Evolutionary conservation across 2,329 filamentous ascomycete genomes (phyloP).

Genomic region (Blastomyces silverae): DNA sequence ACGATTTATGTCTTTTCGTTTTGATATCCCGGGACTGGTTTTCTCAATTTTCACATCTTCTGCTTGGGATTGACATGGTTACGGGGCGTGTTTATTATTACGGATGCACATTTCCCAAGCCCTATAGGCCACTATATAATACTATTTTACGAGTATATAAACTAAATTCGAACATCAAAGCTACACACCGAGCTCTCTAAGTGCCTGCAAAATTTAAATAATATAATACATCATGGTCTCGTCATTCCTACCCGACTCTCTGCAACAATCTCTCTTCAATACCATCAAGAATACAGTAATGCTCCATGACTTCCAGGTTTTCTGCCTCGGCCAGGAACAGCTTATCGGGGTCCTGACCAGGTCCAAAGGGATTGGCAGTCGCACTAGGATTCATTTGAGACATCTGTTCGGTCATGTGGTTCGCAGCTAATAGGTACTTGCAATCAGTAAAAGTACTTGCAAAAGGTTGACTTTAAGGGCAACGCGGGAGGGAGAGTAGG

Average conservation of each 20-base stretch:
- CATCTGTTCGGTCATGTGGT: slow-evolving; percentile 83
- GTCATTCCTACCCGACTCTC: slow-evolving; percentile 29
- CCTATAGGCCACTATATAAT: background rate
- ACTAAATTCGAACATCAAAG: background rate
- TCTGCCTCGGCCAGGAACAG: slow-evolving; percentile 87
- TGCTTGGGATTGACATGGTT: slow-evolving; percentile 1
- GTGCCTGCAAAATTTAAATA: background rate
- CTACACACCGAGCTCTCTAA: background rate
- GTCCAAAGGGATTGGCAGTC: slow-evolving; percentile 68
- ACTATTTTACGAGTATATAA: background rate
- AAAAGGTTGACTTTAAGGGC: background rate
- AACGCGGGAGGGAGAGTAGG: background rate
- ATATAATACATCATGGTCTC: slow-evolving; percentile 10
- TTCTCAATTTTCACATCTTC: background rate
- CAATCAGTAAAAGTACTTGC: background rate
- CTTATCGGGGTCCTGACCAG: slow-evolving; percentile 92
- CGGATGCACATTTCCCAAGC: background rate
- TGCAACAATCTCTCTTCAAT: slow-evolving; percentile 77
- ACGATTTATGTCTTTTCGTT: background rate
- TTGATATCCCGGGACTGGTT: background rate
- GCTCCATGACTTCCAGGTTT: slow-evolving; percentile 90
- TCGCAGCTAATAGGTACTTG: slow-evolving; percentile 61
- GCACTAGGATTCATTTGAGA: slow-evolving; percentile 64
- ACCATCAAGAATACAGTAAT: slow-evolving; percentile 82
- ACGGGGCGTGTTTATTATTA: background rate